Conservation (phyloP, 2,329 filamentous ascomycete species). For the Colletotrichum echinochloae region DNA sequence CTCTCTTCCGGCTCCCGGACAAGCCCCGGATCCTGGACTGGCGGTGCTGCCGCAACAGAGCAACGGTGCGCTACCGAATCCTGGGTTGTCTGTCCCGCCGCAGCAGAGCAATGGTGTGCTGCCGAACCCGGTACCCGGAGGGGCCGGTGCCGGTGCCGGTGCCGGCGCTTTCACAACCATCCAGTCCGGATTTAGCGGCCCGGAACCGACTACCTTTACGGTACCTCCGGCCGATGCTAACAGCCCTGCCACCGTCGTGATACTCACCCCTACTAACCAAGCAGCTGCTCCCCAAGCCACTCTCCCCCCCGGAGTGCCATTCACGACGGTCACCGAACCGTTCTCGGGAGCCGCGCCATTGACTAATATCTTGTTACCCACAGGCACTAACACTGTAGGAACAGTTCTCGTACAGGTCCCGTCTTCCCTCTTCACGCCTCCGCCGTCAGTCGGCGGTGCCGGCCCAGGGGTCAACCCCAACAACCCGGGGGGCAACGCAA, state of each 20-base stretch:
- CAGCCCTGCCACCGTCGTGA: constrained; percentile 22
- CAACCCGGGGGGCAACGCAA: background rate
- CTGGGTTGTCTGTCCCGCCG: too few species aligned
- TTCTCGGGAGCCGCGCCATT: background rate
- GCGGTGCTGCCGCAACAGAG: background rate
- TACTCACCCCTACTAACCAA: constrained; percentile 34
- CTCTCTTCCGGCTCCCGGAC: too few species aligned
- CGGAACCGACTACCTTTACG: constrained; percentile 29
- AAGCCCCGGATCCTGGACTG: too few species aligned
- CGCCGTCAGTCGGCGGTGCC: background rate
- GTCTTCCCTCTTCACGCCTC: constrained; percentile 19
- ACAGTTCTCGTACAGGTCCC: constrained; percentile 31
- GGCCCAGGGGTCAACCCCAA: background rate
- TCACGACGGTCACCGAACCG: constrained; percentile 13
- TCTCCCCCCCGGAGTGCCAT: constrained; percentile 23
- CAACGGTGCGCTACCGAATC: background rate
- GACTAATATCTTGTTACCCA: constrained; percentile 5
- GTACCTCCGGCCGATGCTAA: constrained; percentile 16
- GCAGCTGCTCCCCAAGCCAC: constrained; percentile 14
- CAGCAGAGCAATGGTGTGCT: too few species aligned
- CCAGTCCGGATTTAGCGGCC: constrained; percentile 26
- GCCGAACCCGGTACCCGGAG: background rate
- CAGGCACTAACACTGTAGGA: constrained; percentile 21
- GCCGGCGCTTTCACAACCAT: constrained; percentile 21
- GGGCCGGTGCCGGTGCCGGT: background rate